A percentile compares a stretch with the other conserved stretches of the same genome.
Evolutionary conservation across 2,329 filamentous ascomycete species (phyloP).

Genomic region (Talaromyces sp.): DNA sequence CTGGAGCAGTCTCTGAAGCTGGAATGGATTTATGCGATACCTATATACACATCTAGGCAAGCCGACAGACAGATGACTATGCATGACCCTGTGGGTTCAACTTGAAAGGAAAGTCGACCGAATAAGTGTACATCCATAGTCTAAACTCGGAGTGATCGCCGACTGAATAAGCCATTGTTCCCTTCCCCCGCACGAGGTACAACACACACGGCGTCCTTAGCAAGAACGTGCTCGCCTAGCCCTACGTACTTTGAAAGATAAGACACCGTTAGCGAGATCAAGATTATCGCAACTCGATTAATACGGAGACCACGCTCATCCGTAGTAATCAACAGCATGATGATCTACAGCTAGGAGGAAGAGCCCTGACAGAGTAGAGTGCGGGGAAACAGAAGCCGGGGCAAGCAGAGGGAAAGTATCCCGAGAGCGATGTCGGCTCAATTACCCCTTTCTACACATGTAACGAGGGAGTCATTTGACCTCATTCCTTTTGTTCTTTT

Average conservation of each 20-base stretch:
- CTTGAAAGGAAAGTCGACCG: constrained; percentile 10
- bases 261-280: not conserved
- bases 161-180: not conserved
- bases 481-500: no score
- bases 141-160: constrained; percentile 1
- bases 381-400: not conserved
- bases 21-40: not conserved
- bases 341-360: not conserved
- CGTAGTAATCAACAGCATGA: not conserved
- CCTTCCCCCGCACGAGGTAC: not conserved
- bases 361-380: not conserved
- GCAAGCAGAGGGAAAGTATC: not conserved
- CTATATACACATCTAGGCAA: not conserved
- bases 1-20: not conserved
- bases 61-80: not conserved
- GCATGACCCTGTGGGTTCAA: not conserved
- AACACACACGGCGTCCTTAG: not conserved
- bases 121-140: not conserved
- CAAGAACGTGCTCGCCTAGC: no score
- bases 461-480: not conserved
- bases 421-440: constrained; percentile 1
- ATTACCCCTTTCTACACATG: not conserved
- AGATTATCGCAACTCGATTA: no score
- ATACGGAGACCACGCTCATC: not conserved
- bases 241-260: not conserved